A percentile compares a stretch with the other conserved stretches of the same genome.
These are phyloP conservation scores for Penicillium pancosmium DNA, from an alignment of 495 filamentous ascomycete species.

Conservation along the genomic window DNA sequence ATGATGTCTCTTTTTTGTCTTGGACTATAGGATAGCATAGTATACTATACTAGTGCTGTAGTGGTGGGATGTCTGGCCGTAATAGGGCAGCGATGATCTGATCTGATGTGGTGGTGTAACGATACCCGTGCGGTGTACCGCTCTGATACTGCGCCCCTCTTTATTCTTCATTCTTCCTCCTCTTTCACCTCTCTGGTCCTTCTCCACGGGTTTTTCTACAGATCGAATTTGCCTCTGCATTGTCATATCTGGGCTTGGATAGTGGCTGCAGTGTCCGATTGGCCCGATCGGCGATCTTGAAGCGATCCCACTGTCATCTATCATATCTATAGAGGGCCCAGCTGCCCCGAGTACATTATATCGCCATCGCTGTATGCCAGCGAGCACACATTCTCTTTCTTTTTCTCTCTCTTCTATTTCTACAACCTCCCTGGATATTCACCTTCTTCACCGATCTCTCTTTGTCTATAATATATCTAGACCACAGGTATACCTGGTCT, in stretches of 20 bases:
- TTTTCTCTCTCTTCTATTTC: constrained; percentile 1
- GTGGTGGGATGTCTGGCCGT: neutral
- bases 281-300: constrained; percentile 22
- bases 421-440: neutral
- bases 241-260: neutral
- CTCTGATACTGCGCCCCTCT: constrained; percentile 9
- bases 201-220: constrained; percentile 22
- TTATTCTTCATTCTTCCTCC: neutral
- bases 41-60: too few species aligned
- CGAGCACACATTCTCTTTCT: neutral
- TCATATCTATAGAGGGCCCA: neutral
- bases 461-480: neutral
- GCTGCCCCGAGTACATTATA: too few species aligned
- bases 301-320: neutral
- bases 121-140: constrained; percentile 5
- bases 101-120: constrained; percentile 11
- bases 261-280: constrained; percentile 11
- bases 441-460: neutral
- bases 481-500: too few species aligned
- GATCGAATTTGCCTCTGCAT: constrained; percentile 21
- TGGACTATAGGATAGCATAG: too few species aligned
- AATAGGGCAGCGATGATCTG: neutral
- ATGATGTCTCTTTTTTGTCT: neutral
- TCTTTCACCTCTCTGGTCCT: constrained; percentile 13
- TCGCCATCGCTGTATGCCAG: too few species aligned